Percentiles rank a stretch among this genome's conserved stretches.
These are phyloP conservation scores for Aspergillus thermomutatus DNA, from an alignment of 2,329 filamentous ascomycete genomes.

Conservation along the genomic window DNA sequence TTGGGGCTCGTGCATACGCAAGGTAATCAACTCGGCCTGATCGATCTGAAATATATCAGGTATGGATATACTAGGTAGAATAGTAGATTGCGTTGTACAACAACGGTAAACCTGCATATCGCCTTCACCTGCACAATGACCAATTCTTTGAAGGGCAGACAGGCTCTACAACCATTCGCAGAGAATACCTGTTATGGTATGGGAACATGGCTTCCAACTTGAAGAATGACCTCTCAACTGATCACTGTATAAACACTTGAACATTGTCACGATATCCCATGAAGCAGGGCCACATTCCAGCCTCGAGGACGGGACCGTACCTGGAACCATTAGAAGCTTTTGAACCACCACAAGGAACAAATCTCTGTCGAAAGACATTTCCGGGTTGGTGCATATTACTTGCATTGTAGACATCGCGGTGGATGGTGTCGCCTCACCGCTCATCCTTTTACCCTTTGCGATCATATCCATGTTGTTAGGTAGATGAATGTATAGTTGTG, in stretches of 20 bases:
- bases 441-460: constrained; percentile 1
- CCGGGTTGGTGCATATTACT: not conserved
- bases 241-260: too few relatives aligned
- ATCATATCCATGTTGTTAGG: not conserved
- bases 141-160: too few relatives aligned
- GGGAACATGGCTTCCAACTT: not conserved
- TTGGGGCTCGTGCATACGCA: not conserved
- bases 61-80: not conserved
- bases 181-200: not conserved
- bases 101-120: not conserved
- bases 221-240: too few relatives aligned
- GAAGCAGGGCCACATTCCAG: not conserved
- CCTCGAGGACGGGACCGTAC: not conserved
- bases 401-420: not conserved
- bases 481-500: not conserved
- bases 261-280: not conserved
- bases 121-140: not conserved
- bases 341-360: not conserved
- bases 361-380: constrained; percentile 5
- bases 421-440: constrained; percentile 5
- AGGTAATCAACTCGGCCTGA: not conserved
- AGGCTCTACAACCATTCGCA: not conserved
- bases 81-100: not conserved
- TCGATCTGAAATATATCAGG: not conserved
- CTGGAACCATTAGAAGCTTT: not conserved